A percentile compares a stretch with the other conserved stretches of the same genome.
Conservation (phyloP, 768 basidiomycete species). For the Mycena polygramma region DNA sequence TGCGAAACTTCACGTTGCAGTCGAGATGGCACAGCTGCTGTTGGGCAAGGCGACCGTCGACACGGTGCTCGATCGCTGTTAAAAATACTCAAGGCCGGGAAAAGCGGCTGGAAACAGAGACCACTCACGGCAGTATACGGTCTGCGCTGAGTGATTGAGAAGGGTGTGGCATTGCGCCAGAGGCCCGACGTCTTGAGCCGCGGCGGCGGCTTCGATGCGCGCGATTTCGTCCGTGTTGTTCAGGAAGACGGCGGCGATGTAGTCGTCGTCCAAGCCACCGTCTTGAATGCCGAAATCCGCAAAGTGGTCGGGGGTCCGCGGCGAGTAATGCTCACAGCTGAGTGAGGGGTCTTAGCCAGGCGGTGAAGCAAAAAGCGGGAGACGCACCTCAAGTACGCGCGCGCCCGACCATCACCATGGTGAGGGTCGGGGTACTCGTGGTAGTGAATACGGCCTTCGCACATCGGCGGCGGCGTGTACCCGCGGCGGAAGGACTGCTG, state of each 20-base stretch:
- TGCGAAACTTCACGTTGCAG: neutral
- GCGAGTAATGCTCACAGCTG: slow-evolving; percentile 1
- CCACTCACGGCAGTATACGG: neutral
- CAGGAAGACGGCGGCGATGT: neutral
- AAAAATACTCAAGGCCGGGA: neutral
- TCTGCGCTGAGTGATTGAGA: neutral
- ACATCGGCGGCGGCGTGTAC: neutral
- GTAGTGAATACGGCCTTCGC: neutral
- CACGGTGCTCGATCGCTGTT: neutral
- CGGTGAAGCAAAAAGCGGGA: neutral
- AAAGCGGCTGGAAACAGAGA: no score
- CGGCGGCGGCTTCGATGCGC: neutral
- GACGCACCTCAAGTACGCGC: neutral
- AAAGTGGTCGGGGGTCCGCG: neutral
- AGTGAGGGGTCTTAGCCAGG: no score
- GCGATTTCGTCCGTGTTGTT: neutral
- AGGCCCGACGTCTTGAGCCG: neutral
- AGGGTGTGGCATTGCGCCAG: neutral
- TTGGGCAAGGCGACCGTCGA: neutral
- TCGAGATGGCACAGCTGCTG: neutral
- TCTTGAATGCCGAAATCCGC: neutral
- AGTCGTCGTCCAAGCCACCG: neutral
- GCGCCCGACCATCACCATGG: neutral
- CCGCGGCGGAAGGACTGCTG: neutral
- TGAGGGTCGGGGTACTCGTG: neutral